These are phyloP conservation scores for Thozetella sp. DNA, from an alignment of 495 filamentous ascomycete species.

Conservation along the genomic window DNA sequence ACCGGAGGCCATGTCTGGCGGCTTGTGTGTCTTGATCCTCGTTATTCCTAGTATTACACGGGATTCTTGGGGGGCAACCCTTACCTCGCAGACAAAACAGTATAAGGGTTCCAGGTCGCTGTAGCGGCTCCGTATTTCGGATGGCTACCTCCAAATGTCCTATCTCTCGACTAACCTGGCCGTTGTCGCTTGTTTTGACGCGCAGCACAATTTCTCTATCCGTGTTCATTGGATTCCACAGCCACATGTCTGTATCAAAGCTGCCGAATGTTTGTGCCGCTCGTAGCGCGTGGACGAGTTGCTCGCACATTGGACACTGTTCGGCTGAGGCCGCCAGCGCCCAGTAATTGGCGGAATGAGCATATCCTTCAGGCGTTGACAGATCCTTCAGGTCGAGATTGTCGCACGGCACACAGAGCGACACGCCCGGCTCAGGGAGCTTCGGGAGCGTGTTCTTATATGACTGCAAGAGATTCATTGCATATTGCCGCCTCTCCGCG, in stretches of 20 bases:
- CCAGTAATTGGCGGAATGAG: not conserved
- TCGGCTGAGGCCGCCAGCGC: not conserved
- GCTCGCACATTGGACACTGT: not conserved
- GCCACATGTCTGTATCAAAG: conserved; percentile 1
- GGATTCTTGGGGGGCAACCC: not conserved
- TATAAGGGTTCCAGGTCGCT: not conserved
- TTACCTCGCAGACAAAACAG: not conserved
- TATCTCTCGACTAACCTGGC: not conserved
- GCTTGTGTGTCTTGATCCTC: not conserved
- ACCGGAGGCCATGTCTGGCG: not conserved
- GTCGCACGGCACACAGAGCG: not conserved
- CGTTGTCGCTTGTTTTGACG: not conserved
- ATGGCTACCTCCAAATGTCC: not conserved
- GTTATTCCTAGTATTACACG: not conserved
- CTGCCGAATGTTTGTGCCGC: not conserved
- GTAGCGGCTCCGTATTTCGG: not conserved
- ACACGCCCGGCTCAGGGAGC: not conserved
- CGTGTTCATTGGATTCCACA: not conserved
- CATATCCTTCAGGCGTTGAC: not conserved
- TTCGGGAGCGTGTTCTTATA: not conserved
- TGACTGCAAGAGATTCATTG: not conserved
- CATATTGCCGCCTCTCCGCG: not conserved
- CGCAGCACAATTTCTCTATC: not conserved
- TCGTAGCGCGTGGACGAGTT: not conserved
- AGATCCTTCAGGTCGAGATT: not conserved